Percentiles rank a stretch among this genome's conserved stretches.
These are phyloP conservation scores for Grigorovia yakushimaensis DNA, from an alignment of 805 yeast species.

Conservation along the genomic window DNA sequence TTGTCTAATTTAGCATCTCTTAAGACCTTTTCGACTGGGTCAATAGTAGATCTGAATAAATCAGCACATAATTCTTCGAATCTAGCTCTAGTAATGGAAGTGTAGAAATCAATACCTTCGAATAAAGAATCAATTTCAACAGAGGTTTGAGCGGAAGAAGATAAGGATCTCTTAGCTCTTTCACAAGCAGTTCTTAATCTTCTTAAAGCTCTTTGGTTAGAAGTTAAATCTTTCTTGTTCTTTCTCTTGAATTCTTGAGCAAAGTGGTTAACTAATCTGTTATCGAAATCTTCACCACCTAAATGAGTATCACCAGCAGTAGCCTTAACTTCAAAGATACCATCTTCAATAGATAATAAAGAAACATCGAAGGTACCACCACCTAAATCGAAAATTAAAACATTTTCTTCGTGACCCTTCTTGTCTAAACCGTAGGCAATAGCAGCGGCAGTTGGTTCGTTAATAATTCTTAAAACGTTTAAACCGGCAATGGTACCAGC, in stretches of 20 bases:
- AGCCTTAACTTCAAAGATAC: constrained; percentile 94
- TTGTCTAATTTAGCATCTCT: constrained; percentile 90
- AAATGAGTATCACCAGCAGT: constrained; percentile 76
- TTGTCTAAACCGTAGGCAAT: constrained; percentile 89
- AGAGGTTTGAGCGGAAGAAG: constrained; percentile 94
- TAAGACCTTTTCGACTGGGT: constrained; percentile 94
- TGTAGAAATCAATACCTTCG: constrained; percentile 97
- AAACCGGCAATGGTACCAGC: constrained; percentile 94
- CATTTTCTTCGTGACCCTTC: constrained; percentile 71
- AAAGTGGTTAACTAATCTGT: constrained; percentile 90
- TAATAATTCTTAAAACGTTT: constrained; percentile 86
- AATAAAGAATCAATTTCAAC: constrained; percentile 91
- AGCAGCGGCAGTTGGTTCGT: constrained; percentile 96
- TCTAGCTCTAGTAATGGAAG: constrained; percentile 97
- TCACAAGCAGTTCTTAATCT: constrained; percentile 98
- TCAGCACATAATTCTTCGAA: constrained; percentile 97
- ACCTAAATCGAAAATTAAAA: constrained; percentile 90
- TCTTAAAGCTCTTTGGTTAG: constrained; percentile 95
- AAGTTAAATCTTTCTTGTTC: constrained; percentile 86
- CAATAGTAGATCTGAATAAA: constrained; percentile 87
- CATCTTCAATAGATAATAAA: constrained; percentile 84
- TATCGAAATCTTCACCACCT: constrained; percentile 98
- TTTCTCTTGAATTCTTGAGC: constrained; percentile 95
- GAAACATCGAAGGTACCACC: constrained; percentile 99
- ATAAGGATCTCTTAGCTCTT: constrained; percentile 97